These are phyloP conservation scores for Candida tropicalis DNA, from an alignment of 1,139 yeast species.

Conservation along the genomic window DNA sequence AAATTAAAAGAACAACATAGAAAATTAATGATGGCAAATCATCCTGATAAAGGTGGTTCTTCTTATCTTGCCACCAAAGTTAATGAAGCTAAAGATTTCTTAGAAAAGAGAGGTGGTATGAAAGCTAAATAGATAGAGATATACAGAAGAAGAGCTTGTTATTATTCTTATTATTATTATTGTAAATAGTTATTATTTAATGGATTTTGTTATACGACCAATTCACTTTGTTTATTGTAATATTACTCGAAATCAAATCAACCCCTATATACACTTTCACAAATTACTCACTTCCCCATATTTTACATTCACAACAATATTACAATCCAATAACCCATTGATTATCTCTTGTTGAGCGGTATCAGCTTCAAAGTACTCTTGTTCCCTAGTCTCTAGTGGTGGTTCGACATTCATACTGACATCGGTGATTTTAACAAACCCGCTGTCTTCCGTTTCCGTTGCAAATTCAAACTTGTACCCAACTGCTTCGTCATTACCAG, in stretches of 20 bases:
- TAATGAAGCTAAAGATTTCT: constrained; percentile 93
- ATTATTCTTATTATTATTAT: background rate
- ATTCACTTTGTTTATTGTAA: background rate
- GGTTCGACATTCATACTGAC: background rate
- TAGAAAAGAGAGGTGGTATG: constrained; percentile 79
- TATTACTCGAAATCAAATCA: background rate
- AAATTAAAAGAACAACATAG: constrained; percentile 92
- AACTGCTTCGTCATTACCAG: background rate
- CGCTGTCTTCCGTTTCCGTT: constrained; percentile 3
- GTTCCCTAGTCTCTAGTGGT: constrained; percentile 1
- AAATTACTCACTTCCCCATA: background rate
- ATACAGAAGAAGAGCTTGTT: background rate
- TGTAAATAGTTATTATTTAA: constrained; percentile 10
- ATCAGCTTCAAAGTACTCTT: background rate
- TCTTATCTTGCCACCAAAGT: constrained; percentile 95
- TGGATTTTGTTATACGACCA: background rate
- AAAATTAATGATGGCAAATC: constrained; percentile 85
- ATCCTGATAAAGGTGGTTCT: constrained; percentile 98
- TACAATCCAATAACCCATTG: constrained; percentile 15
- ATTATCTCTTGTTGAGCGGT: background rate
- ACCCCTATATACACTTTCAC: background rate
- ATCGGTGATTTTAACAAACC: background rate
- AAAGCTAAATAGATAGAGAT: constrained; percentile 35
- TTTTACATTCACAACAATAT: constrained; percentile 14
- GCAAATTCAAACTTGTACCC: background rate